Evolutionary conservation across 2,329 filamentous ascomycete species (phyloP).

Genomic region (Bipolaris cookei): DNA sequence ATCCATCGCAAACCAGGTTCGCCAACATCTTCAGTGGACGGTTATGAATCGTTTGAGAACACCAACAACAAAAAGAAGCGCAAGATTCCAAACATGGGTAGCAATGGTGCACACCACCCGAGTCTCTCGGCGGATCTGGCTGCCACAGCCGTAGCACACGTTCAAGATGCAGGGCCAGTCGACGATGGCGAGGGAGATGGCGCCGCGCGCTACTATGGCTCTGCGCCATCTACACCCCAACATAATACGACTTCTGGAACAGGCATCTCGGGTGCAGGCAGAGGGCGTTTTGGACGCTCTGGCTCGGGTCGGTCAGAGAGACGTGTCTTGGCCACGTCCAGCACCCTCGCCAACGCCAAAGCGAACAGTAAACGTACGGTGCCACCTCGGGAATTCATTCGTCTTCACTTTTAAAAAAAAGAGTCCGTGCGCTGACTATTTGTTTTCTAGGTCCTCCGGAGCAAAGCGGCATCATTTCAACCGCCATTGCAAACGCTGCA

Average conservation of each 20-base stretch:
- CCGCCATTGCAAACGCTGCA: constrained; percentile 82
- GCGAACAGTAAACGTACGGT: constrained; percentile 49
- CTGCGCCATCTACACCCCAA: constrained; percentile 60
- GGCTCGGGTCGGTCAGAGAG: constrained; percentile 52
- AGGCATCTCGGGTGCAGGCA: constrained; percentile 82
- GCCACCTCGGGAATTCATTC: constrained; percentile 38
- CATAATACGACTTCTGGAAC: constrained; percentile 57
- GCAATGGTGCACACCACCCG: constrained; percentile 64
- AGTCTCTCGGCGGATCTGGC: constrained; percentile 68
- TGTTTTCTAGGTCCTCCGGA: constrained; percentile 47
- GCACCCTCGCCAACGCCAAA: constrained; percentile 53
- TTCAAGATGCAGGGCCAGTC: constrained; percentile 52
- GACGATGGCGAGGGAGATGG: constrained; percentile 57
- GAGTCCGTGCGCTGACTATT: constrained; percentile 48
- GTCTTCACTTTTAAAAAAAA: constrained; percentile 16
- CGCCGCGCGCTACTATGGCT: constrained; percentile 62
- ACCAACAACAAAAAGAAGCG: constrained; percentile 99
- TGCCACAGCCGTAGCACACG: constrained; percentile 64
- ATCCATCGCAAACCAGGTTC: constrained; percentile 56
- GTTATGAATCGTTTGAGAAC: constrained; percentile 97
- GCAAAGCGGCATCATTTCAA: constrained; percentile 85
- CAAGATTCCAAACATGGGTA: constrained; percentile 91
- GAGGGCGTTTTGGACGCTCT: constrained; percentile 78
- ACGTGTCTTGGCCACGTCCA: constrained; percentile 52
- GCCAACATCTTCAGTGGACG: constrained; percentile 75